Evolutionary conservation across 805 yeast genomes (phyloP).

Genomic region (Sungouiozyma intestinalis): DNA sequence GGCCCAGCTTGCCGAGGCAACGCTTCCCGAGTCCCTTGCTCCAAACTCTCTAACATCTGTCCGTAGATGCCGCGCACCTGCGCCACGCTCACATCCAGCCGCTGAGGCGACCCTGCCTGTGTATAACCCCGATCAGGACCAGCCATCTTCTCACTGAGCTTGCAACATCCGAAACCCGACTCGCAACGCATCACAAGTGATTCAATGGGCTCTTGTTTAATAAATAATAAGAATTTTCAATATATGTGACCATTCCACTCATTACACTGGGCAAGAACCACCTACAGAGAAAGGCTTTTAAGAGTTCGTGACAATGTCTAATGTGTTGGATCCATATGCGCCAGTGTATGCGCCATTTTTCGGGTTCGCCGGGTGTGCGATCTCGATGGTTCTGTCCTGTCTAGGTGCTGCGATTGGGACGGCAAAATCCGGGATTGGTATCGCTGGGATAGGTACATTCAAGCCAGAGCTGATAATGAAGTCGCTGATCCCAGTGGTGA

Average conservation of each 20-base stretch:
- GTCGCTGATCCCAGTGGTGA: slow-evolving; percentile 90
- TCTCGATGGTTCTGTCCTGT: slow-evolving; percentile 83
- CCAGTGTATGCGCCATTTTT: slow-evolving; percentile 95
- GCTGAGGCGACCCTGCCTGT: not conserved
- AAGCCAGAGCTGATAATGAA: slow-evolving; percentile 96
- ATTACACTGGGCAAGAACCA: no score
- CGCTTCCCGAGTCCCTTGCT: slow-evolving; percentile 13
- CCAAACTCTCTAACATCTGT: slow-evolving; percentile 19
- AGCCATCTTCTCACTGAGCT: no score
- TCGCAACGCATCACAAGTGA: no score
- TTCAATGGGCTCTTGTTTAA: no score
- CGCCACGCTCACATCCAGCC: slow-evolving; percentile 18
- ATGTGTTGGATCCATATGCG: slow-evolving; percentile 43
- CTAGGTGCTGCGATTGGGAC: slow-evolving; percentile 99
- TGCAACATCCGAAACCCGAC: no score
- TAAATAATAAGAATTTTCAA: no score
- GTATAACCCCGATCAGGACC: no score
- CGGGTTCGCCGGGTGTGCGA: slow-evolving; percentile 95
- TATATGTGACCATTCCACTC: not conserved
- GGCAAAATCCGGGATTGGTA: slow-evolving; percentile 97
- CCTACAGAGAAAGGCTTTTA: no score
- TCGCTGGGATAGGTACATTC: slow-evolving; percentile 95
- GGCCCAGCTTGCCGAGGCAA: slow-evolving; percentile 14
- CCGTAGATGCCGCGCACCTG: slow-evolving; percentile 22
- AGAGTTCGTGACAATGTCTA: not conserved